Evolutionary conservation across 2,329 filamentous ascomycete species (phyloP).

Genomic region (Exophiala spinifera): DNA sequence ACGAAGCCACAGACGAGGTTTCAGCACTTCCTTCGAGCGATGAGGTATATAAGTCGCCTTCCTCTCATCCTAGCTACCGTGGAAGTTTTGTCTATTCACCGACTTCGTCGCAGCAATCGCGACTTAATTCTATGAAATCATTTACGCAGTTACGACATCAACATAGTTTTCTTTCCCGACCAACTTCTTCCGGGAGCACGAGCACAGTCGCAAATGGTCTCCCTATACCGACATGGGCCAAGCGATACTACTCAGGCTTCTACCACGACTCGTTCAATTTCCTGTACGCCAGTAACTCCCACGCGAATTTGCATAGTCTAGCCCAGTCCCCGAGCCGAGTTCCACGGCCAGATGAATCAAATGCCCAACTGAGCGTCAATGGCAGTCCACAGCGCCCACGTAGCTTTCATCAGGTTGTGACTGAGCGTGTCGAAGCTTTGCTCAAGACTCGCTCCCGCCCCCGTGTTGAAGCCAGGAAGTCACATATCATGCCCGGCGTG

Average conservation of each 20-base stretch:
- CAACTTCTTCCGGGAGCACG: slow-evolving; percentile 45
- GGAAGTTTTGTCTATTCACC: slow-evolving; percentile 17
- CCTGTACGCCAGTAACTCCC: slow-evolving; percentile 22
- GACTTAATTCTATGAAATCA: slow-evolving; percentile 28
- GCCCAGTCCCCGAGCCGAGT: slow-evolving; percentile 20
- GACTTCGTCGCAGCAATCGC: slow-evolving; percentile 19
- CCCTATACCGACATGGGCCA: slow-evolving; percentile 48
- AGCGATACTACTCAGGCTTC: slow-evolving; percentile 59
- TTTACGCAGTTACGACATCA: slow-evolving; percentile 27
- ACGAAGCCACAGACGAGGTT: slow-evolving; percentile 31
- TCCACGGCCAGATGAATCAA: slow-evolving; percentile 26
- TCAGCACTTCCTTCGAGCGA: slow-evolving; percentile 24
- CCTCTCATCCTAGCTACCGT: slow-evolving; percentile 17
- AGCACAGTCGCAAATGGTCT: slow-evolving; percentile 41
- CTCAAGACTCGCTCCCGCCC: slow-evolving; percentile 15
- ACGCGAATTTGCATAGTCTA: slow-evolving; percentile 15
- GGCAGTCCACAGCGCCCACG: slow-evolving; percentile 9
- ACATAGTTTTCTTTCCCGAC: slow-evolving; percentile 33
- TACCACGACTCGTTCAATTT: slow-evolving; percentile 28
- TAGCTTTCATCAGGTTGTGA: slow-evolving; percentile 19
- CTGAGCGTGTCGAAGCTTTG: slow-evolving; percentile 13
- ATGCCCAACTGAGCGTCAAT: slow-evolving; percentile 17
- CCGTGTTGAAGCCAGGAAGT: slow-evolving; percentile 25
- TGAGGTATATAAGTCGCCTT: slow-evolving; percentile 24
- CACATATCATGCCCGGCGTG: slow-evolving; percentile 26